A percentile compares a stretch with the other conserved stretches of the same genome.
These are phyloP conservation scores for Dentipellis sp. DNA, from an alignment of 768 basidiomycete species.

Conservation along the genomic window DNA sequence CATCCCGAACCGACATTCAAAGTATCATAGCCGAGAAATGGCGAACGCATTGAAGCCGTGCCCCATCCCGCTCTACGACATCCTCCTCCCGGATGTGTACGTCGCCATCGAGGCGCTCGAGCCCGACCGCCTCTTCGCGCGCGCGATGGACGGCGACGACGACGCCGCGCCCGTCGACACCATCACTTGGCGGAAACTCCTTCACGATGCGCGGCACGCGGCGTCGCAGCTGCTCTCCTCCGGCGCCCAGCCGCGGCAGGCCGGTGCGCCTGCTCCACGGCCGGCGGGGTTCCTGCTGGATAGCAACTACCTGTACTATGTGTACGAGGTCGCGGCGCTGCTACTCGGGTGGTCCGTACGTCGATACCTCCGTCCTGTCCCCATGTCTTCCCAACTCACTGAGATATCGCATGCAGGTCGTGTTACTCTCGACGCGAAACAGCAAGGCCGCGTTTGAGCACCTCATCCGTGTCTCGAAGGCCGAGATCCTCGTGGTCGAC, in stretches of 20 bases:
- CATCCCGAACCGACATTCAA: no score
- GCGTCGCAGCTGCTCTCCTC: neutral
- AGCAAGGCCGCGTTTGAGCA: neutral
- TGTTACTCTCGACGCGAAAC: neutral
- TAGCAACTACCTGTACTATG: neutral
- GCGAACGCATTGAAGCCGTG: no score
- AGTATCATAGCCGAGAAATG: no score
- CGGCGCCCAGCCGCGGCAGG: neutral
- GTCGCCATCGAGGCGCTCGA: neutral
- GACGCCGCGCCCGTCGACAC: neutral
- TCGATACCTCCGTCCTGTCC: neutral
- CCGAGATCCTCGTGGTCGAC: neutral
- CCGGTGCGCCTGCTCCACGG: neutral
- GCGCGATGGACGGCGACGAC: neutral
- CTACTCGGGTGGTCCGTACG: neutral
- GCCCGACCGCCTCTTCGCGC: neutral
- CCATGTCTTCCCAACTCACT: neutral
- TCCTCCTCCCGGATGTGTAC: neutral
- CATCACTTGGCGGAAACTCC: neutral
- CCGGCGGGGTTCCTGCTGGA: neutral
- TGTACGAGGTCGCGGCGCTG: neutral
- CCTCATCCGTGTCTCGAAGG: neutral
- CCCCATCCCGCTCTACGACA: neutral
- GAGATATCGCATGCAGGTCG: neutral
- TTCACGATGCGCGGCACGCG: neutral